Conservation (phyloP, 305 asterid species). For the Lippia alba region DNA sequence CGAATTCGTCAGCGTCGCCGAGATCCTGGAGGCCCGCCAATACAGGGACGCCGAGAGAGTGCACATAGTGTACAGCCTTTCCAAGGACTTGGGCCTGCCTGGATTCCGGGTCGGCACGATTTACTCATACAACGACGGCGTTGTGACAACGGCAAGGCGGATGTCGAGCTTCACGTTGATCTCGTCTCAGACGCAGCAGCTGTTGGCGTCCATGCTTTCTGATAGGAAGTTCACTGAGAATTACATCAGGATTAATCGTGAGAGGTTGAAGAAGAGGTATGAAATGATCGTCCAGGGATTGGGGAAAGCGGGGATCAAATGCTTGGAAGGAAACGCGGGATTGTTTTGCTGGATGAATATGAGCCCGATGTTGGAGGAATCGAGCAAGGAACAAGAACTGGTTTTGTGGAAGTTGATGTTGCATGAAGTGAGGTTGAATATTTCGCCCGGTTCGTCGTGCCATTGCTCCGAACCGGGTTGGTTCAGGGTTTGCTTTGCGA, state of each 20-base stretch:
- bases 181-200: constrained; percentile 82
- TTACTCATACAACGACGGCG: constrained; percentile 76
- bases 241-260: constrained; percentile 58
- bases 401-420: constrained; percentile 58
- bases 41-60: constrained; percentile 57
- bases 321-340: constrained; percentile 83
- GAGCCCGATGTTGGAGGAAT: constrained; percentile 49
- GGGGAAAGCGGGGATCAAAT: constrained; percentile 60
- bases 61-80: constrained; percentile 80
- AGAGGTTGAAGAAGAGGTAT: constrained; percentile 60
- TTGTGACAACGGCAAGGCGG: constrained; percentile 76
- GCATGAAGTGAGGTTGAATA: constrained; percentile 63
- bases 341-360: constrained; percentile 88
- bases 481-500: constrained; percentile 88
- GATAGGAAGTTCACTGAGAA: constrained; percentile 51
- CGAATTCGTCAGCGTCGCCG: constrained; percentile 73
- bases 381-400: constrained; percentile 60
- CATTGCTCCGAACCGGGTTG: constrained; percentile 85
- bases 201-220: constrained; percentile 70
- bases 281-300: constrained; percentile 57
- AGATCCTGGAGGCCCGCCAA: constrained; percentile 49
- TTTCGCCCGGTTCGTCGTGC: constrained; percentile 86
- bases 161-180: constrained; percentile 93
- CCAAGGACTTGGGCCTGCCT: constrained; percentile 82
- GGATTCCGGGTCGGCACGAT: constrained; percentile 88